phyloP scores from a whole-genome alignment of 305 asterid genomes.

The Fraxinus ornus region DNA sequence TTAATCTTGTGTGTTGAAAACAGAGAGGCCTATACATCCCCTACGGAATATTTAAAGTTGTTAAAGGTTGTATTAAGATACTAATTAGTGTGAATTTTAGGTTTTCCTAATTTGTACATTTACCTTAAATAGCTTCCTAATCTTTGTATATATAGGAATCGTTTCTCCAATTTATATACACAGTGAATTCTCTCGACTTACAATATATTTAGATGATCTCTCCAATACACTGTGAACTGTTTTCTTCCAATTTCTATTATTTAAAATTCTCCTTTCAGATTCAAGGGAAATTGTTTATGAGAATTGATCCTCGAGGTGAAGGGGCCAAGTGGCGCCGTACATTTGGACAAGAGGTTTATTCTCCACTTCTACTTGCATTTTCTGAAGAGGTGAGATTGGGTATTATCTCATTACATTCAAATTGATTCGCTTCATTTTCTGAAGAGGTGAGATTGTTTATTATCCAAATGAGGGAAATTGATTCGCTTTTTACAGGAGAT shows the following conservation, averaged over 20 bases:
- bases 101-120: too few species aligned
- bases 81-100: too few species aligned
- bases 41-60: neutral
- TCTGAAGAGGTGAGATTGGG: conserved; percentile 29
- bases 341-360: conserved; percentile 44
- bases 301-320: conserved; percentile 39
- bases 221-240: conserved; percentile 12
- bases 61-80: too few species aligned
- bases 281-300: conserved; percentile 37
- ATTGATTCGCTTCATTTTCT: too few species aligned
- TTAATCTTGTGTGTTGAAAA: neutral
- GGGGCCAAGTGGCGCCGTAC: conserved; percentile 49
- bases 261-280: conserved; percentile 14
- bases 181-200: too few species aligned
- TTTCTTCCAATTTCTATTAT: neutral
- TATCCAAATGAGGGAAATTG: conserved; percentile 9
- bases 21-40: neutral
- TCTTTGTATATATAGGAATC: too few species aligned
- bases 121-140: too few species aligned
- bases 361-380: conserved; percentile 43
- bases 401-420: neutral
- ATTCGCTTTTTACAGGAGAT: conserved; percentile 23
- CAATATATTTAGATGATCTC: neutral
- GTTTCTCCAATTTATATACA: too few species aligned
- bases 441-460: too few species aligned